These are phyloP conservation scores for Ceratocystis harringtonii DNA, from an alignment of 2,329 filamentous ascomycete species.

Conservation along the genomic window DNA sequence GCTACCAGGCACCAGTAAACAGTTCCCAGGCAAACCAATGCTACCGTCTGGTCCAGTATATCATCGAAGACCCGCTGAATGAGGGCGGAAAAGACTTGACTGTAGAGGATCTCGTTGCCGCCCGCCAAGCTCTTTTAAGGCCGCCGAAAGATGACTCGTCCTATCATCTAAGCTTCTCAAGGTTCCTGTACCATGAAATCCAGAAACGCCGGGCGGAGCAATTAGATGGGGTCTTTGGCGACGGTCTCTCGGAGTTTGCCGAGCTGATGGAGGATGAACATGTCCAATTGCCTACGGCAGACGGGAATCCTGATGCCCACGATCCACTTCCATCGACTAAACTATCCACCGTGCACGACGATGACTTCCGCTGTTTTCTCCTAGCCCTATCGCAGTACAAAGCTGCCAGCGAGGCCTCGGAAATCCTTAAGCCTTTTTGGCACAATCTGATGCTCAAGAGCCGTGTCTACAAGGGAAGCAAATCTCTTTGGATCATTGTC, in stretches of 20 bases:
- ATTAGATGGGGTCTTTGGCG: conserved; percentile 18
- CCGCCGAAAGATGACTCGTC: conserved; percentile 30
- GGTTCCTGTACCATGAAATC: conserved; percentile 28
- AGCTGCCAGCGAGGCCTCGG: conserved; percentile 36
- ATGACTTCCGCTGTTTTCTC: conserved; percentile 32
- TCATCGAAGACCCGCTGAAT: conserved; percentile 29
- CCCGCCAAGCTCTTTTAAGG: conserved; percentile 31
- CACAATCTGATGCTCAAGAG: conserved; percentile 10
- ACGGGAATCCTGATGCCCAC: conserved; percentile 16
- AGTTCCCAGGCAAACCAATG: conserved; percentile 48
- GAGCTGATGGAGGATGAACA: conserved; percentile 20
- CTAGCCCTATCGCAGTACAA: conserved; percentile 39
- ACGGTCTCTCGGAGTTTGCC: conserved; percentile 15
- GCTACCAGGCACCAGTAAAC: conserved; percentile 38
- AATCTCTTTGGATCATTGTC: conserved; percentile 34
- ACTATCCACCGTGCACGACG: conserved; percentile 10
- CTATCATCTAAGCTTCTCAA: conserved; percentile 35
- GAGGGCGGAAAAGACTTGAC: conserved; percentile 24
- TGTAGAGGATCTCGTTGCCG: conserved; percentile 30
- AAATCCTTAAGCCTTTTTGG: conserved; percentile 15
- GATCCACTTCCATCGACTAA: conserved; percentile 10
- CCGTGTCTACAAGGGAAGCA: conserved; percentile 18
- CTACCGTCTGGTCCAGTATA: conserved; percentile 43
- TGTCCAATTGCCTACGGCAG: background rate
- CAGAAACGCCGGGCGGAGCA: conserved; percentile 16